Percentiles rank a stretch among this genome's conserved stretches.
Conservation (phyloP, 805 yeast genomes). For the Hemisphaericaspora nanyangensis region DNA sequence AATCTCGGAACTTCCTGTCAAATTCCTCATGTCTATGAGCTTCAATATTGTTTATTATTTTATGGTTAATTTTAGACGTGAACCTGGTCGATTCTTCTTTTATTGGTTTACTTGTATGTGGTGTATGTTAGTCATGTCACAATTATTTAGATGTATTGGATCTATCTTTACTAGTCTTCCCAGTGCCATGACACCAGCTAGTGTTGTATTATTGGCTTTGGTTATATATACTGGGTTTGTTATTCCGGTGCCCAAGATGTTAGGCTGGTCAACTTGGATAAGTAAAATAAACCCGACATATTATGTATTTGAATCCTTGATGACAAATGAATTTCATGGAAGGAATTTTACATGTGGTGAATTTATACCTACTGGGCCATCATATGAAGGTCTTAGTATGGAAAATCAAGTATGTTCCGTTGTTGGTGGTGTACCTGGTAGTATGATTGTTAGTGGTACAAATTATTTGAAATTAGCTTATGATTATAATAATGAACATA, state of each 20-base stretch:
- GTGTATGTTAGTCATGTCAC: slow-evolving; percentile 36
- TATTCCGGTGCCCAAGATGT: slow-evolving; percentile 41
- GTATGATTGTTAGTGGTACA: slow-evolving; percentile 52
- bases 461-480: slow-evolving; percentile 46
- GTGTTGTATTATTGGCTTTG: slow-evolving; percentile 45
- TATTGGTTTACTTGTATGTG: slow-evolving; percentile 25
- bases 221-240: slow-evolving; percentile 51
- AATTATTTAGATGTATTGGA: slow-evolving; percentile 37
- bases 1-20: slow-evolving; percentile 59
- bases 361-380: slow-evolving; percentile 57
- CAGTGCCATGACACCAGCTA: slow-evolving; percentile 40
- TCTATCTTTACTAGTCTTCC: slow-evolving; percentile 37
- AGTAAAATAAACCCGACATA: slow-evolving; percentile 38
- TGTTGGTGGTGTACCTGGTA: slow-evolving; percentile 58
- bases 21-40: slow-evolving; percentile 28
- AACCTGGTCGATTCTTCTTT: slow-evolving; percentile 32
- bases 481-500: slow-evolving; percentile 51
- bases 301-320: slow-evolving; percentile 50
- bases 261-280: slow-evolving; percentile 63
- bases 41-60: slow-evolving; percentile 38
- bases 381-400: slow-evolving; percentile 37
- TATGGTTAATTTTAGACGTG: slow-evolving; percentile 42
- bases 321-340: slow-evolving; percentile 62
- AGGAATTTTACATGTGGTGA: slow-evolving; percentile 50
- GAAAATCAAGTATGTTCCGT: slow-evolving; percentile 51